phyloP scores from a whole-genome alignment of 345 rosid species.

The Citrus mangshanensis region DNA sequence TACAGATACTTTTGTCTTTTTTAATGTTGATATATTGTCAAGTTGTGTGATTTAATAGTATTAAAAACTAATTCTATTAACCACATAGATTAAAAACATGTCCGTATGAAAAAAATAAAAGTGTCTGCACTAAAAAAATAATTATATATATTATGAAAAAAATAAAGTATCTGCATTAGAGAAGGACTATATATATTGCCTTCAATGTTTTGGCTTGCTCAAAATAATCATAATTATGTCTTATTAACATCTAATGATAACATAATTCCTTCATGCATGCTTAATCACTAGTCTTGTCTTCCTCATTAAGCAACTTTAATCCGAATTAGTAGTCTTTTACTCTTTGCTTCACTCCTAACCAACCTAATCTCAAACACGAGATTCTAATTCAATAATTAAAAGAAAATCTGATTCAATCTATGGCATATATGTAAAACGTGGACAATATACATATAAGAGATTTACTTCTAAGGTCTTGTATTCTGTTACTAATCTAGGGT shows the following conservation, averaged over 20 bases:
- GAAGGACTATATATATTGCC: rapidly evolving
- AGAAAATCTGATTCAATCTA: not conserved
- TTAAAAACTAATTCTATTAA: no score
- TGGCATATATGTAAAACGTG: not conserved
- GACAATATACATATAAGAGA: not conserved
- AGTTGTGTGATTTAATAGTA: no score
- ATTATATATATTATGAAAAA: no score
- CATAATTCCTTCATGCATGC: slow-evolving; percentile 14
- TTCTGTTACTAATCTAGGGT: no score
- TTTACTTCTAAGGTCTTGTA: no score
- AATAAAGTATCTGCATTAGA: rapidly evolving
- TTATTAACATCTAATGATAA: slow-evolving; percentile 6
- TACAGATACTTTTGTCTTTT: rapidly evolving
- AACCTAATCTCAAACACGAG: not conserved
- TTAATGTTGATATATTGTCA: rapidly evolving
- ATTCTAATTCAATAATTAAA: not conserved
- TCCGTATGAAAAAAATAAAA: no score
- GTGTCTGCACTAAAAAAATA: rapidly evolving
- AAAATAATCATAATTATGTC: slow-evolving; percentile 1
- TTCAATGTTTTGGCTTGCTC: not conserved
- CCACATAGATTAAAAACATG: rapidly evolving
- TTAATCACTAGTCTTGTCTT: slow-evolving; percentile 17
- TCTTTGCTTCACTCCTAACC: not conserved
- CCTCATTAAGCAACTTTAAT: slow-evolving; percentile 2
- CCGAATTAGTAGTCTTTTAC: not conserved